Evolutionary conservation across 1,139 yeast genomes (phyloP), one percentile per base, ranked within the genome.

Genomic region (Schizosaccharomyces versatilis): DNA sequence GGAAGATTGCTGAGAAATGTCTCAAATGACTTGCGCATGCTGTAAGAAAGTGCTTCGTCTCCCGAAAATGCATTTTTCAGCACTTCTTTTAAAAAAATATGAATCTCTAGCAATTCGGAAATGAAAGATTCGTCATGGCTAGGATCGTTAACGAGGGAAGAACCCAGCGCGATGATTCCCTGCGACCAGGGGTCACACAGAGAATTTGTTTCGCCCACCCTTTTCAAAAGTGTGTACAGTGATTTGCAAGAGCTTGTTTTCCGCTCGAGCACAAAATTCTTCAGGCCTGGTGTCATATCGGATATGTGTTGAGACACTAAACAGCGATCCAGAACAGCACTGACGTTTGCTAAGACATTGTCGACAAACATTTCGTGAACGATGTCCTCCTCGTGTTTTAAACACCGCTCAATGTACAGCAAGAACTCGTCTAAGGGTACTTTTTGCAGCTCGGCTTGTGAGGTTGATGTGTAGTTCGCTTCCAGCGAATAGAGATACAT

Each of bases 1-100:
- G 36, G 8, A 19, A n/a, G 38, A 19, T 38, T 36, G 36, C 62
- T 61, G 38, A 68, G 55, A 12, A 64, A 62, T 24, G 54, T 54
- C 8, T 61, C 62, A 41, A 63, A 61, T 8, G 60, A 60, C 38
- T 59, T 57, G 8, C 66, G 60, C 55, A 64, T 44, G 6, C 38
- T n/a, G n/a, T 44, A 44, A 12, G 49, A 44, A 2, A 44, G 14
- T 2, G 49, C 15, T 44, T 44, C 49, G 12, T 44, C 49, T 14
- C 32, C 14, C 6, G 14, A 32, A 32, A 44, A 44, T 5, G 15
- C 38, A 8, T 44, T 3, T 10, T 44, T 36, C 32, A 44, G 12
- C 2, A 44, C 49, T 8, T 14, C 8, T 12, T 44, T 32, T 8
- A 44, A 44, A 14, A 44, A 44, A 9, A 14, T 44, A 32, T 44